These are phyloP conservation scores for Leptographium wingfieldii DNA, from an alignment of 2,329 filamentous ascomycete species.

Conservation along the genomic window DNA sequence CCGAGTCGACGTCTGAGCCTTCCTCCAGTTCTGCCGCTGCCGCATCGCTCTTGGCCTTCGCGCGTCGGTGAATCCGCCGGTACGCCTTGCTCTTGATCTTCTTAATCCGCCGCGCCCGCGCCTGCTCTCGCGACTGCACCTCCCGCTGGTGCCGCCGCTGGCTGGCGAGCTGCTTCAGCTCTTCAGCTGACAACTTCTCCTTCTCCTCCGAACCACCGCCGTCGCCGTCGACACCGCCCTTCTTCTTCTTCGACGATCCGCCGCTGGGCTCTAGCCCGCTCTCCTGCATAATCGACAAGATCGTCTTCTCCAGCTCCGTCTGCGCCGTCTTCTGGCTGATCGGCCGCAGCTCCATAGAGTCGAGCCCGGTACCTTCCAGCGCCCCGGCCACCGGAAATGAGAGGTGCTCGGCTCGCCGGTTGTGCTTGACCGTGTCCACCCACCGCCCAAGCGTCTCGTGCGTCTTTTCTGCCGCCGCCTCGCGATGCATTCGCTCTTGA, in stretches of 20 bases:
- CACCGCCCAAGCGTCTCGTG: conserved; percentile 84
- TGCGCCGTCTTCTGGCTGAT: conserved; percentile 50
- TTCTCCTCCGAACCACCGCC: conserved; percentile 21
- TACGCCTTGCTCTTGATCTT: conserved; percentile 99
- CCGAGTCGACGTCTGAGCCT: conserved; percentile 52
- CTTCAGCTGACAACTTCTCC: conserved; percentile 49
- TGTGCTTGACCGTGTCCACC: conserved; percentile 91
- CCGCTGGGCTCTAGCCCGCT: conserved; percentile 54
- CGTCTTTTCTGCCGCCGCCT: conserved; percentile 76
- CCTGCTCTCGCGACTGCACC: conserved; percentile 75
- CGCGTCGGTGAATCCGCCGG: conserved; percentile 79
- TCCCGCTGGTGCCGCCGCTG: conserved; percentile 73
- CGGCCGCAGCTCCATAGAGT: conserved; percentile 44
- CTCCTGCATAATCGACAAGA: conserved; percentile 80
- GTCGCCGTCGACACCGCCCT: conserved; percentile 1
- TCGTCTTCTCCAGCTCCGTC: conserved; percentile 74
- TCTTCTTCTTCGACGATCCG: conserved; percentile 28
- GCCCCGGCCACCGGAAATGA: conserved; percentile 74
- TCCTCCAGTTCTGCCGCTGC: conserved; percentile 41
- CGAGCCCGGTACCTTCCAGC: conserved; percentile 45
- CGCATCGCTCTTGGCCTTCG: conserved; percentile 40
- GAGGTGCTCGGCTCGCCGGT: conserved; percentile 81
- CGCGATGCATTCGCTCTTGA: conserved; percentile 72
- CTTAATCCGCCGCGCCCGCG: conserved; percentile 83
- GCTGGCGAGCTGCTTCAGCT: conserved; percentile 58